Evolutionary conservation across 2,329 filamentous ascomycete genomes (phyloP), one percentile per base, ranked within the genome.

Genomic region (Mycogone perniciosa): DNA sequence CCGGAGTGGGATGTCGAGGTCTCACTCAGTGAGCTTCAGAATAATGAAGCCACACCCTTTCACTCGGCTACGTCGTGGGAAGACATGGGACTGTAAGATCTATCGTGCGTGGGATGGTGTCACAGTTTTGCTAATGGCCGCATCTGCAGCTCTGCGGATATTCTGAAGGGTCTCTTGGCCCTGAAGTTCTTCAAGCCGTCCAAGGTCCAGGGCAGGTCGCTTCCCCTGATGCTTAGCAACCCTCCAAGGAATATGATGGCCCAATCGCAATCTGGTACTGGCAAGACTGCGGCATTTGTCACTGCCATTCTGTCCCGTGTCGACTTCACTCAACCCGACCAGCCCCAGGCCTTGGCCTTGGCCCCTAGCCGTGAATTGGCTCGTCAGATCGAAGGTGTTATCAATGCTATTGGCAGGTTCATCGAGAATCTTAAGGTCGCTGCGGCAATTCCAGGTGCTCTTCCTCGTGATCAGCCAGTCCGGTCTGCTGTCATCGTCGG

Each of bases 181-280:
- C 87, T 97, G 79, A 87, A 87, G 71, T 97, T 96, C 76, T 80
- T 85, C 63, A 95, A 95, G 70, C 93, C 93, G 0, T 97, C 93
- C 51, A 99, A 99, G 74, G 95, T 99, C 58, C 93, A 99, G 74
- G 93, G 96, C 69, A 89, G 86, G 60, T 93, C 93, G 1, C 80
- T 99, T 13, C 93, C 93, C 30, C 78, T 99, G 50, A 86, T 99
- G 64, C 80, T 99, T 56, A 75, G 80, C 60, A 77, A 96, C 64
- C 92, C 93, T n/a, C 86, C 92, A 1, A 79, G 79, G 57, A 97
- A 97, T 71, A 87, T 99, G 80, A 92, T 99, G 64, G 93, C 91
- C 4, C 93, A 99, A 71, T 99, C 93, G n/a, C 93, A 99, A 70
- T 99, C 93, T 2, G 93, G 93, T 60, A 99, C 93, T 20, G 93